phyloP scores from a whole-genome alignment of 805 yeast genomes.

The Hanseniaspora vineae region DNA sequence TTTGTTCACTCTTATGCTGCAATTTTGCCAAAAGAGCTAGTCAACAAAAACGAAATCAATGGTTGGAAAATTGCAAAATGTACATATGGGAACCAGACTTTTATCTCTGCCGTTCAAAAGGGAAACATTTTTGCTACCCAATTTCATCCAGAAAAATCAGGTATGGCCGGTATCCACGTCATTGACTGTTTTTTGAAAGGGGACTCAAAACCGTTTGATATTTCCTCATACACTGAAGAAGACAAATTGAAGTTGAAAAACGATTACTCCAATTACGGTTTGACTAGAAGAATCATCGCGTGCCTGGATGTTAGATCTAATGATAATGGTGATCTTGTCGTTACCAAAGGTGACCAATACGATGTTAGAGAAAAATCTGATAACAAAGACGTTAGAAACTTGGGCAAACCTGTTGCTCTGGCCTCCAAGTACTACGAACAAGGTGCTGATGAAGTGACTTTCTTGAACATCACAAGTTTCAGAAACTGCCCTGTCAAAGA shows the following conservation, averaged over 20 bases:
- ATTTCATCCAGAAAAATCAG: constrained; percentile 98
- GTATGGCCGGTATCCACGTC: constrained; percentile 73
- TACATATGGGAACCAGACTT: constrained; percentile 63
- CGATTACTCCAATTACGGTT: constrained; percentile 40
- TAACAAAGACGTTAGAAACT: constrained; percentile 57
- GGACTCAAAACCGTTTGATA: constrained; percentile 15
- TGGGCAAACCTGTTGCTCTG: constrained; percentile 92
- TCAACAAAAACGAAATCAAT: constrained; percentile 19
- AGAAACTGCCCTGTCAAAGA: constrained; percentile 87
- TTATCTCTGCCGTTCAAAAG: constrained; percentile 68
- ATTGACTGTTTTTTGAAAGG: constrained; percentile 52
- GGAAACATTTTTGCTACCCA: constrained; percentile 89
- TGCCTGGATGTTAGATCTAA: constrained; percentile 95
- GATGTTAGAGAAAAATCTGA: constrained; percentile 78
- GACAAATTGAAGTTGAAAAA: constrained; percentile 15
- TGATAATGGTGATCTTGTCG: constrained; percentile 90
- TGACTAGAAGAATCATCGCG: constrained; percentile 86
- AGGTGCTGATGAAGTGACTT: constrained; percentile 96
- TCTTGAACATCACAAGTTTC: constrained; percentile 89
- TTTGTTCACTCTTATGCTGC: constrained; percentile 94
- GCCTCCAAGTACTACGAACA: constrained; percentile 84
- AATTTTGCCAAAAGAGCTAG: constrained; percentile 31
- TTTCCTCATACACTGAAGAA: constrained; percentile 15
- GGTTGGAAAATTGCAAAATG: constrained; percentile 70
- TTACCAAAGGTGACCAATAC: constrained; percentile 97